These are phyloP conservation scores for Phyllosticta citriasiana DNA, from an alignment of 2,329 filamentous ascomycete species.

Conservation along the genomic window DNA sequence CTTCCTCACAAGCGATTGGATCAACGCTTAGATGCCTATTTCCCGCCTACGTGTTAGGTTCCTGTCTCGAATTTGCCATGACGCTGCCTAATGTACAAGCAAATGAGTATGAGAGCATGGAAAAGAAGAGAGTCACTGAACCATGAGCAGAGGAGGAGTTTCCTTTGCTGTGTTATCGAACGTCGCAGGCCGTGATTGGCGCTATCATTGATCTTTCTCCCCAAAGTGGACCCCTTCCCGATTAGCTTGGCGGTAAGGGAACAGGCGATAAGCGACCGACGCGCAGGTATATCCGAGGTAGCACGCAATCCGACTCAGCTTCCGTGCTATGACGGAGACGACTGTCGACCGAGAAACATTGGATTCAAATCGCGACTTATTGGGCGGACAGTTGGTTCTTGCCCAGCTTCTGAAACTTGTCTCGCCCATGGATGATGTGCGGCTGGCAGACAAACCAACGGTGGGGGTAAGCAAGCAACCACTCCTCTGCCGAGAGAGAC, in stretches of 20 bases:
- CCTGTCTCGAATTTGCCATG: neutral
- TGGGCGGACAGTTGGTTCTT: neutral
- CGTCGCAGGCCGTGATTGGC: neutral
- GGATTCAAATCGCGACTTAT: neutral
- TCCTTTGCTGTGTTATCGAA: neutral
- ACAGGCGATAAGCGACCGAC: neutral
- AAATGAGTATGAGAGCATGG: neutral
- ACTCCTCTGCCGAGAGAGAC: neutral
- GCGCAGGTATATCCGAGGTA: neutral
- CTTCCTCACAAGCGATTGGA: neutral
- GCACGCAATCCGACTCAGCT: neutral
- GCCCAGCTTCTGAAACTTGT: neutral
- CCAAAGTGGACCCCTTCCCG: neutral
- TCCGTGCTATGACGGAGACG: neutral
- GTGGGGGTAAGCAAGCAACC: neutral
- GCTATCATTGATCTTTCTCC: neutral
- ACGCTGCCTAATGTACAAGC: neutral
- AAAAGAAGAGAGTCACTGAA: neutral
- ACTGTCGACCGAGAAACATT: neutral
- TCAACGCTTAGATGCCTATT: neutral
- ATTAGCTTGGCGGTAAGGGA: neutral
- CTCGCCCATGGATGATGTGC: neutral
- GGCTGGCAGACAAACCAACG: neutral
- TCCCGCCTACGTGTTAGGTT: neutral
- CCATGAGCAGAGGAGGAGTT: neutral